Evolutionary conservation across 1,284 basidiomycete genomes (phyloP), one percentile per base, ranked within the genome.

Genomic region (Testicularia cyperi): DNA sequence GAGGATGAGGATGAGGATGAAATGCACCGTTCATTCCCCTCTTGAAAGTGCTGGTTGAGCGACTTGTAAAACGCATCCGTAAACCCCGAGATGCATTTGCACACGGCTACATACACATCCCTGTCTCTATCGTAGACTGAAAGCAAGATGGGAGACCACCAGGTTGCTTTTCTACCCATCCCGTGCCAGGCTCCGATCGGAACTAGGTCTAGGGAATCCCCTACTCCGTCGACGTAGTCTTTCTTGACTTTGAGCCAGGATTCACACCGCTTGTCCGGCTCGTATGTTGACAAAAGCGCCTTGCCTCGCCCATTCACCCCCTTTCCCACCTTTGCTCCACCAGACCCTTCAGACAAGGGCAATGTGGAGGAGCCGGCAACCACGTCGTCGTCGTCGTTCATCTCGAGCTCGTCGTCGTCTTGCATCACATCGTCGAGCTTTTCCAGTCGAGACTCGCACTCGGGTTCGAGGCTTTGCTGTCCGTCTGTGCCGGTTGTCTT

Each of bases 101-200:
- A 65, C 32, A 58, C 57, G 16, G 70, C 69, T 40, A 90, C 85
- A 48, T 87, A 81, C 33, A 80, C 82, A 13, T 85, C 89, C 4
- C 80, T 81, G 46, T 82, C 81, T 14, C 84, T 80, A 70, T 94
- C 86, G 81, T 89, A 88, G 38, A 71, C 44, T 18, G 87, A 91
- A 23, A 95, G 82, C 12, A 96, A 80, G 65, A 95, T 85, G 0
- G 92, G 92, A 56, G 85, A 88, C 90, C 91, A 96, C 90, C 90
- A 95, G 21, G 84, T 83, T 8, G 86, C 87, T 78, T 95, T 96
- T 25, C 90, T 80, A n/a, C 92, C 92, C 77, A 86, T 88, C 31
- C 92, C 92, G 78, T 92, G 85, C 90, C 88, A 92, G 15, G 87
- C 72, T 2, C 82, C 82, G 13, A 82, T 69, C 22, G 34, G 55